phyloP scores from a whole-genome alignment of 2,329 filamentous ascomycete genomes.

The Emmonsia crescens region DNA sequence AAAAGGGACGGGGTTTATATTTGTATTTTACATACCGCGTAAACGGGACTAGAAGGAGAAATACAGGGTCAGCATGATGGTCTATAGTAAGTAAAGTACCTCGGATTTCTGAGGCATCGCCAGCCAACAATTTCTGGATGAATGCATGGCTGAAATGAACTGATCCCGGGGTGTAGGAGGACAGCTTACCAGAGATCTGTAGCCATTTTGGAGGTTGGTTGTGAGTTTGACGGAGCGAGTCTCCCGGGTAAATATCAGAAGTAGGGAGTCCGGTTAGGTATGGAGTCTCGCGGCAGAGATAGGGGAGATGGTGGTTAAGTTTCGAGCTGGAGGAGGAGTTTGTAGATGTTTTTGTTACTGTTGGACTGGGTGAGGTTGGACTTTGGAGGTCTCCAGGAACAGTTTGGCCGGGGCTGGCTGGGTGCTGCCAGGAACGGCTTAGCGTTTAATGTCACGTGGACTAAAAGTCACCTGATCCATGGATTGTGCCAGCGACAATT shows the following conservation, averaged over 20 bases:
- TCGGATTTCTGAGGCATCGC: background rate
- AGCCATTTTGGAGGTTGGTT: slow-evolving; percentile 45
- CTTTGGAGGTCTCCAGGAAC: too few relatives aligned
- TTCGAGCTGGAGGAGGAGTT: background rate
- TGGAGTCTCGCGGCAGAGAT: background rate
- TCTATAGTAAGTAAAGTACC: background rate
- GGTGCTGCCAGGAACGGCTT: background rate
- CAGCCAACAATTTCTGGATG: background rate
- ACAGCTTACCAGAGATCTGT: slow-evolving; percentile 70
- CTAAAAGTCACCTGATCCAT: background rate
- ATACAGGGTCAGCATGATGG: slow-evolving; percentile 7
- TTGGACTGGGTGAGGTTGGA: background rate
- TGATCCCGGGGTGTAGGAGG: slow-evolving; percentile 16
- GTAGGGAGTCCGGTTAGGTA: background rate
- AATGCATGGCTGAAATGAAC: background rate
- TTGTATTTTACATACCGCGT: slow-evolving; percentile 86
- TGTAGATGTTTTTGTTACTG: background rate
- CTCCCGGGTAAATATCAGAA: slow-evolving; percentile 8
- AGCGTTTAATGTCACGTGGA: background rate
- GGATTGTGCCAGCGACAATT: too few relatives aligned
- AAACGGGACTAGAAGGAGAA: slow-evolving; percentile 64
- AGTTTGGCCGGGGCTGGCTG: background rate
- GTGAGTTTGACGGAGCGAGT: slow-evolving; percentile 5
- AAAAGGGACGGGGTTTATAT: slow-evolving; percentile 7
- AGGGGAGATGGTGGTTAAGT: background rate